A percentile compares a stretch with the other conserved stretches of the same genome.
Conservation (phyloP, 176 grass and related monocot species). For the Aegilops longissima region DNA sequence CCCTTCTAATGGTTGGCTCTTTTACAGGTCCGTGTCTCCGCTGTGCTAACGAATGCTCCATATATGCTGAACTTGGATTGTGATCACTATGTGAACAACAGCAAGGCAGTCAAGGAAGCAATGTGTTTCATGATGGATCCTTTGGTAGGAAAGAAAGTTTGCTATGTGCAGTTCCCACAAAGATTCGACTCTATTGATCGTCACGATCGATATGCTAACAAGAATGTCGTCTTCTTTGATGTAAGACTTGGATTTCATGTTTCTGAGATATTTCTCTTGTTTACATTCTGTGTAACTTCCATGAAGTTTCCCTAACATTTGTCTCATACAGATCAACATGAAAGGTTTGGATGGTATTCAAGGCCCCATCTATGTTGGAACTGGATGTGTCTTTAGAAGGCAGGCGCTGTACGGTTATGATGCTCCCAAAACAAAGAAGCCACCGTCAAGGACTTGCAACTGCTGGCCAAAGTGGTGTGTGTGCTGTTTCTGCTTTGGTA, state of each 20-base stretch:
- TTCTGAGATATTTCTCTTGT: neutral
- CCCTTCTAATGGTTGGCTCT: neutral
- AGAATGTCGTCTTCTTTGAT: conserved; percentile 98
- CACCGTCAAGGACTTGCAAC: conserved; percentile 19
- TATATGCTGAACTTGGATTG: conserved; percentile 98
- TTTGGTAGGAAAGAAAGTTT: conserved; percentile 72
- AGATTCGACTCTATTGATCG: conserved; percentile 92
- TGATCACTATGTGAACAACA: conserved; percentile 99
- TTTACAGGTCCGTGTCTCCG: conserved; percentile 84
- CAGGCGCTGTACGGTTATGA: conserved; percentile 93
- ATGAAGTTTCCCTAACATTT: neutral
- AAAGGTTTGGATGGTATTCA: conserved; percentile 98
- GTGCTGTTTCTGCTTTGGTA: conserved; percentile 55
- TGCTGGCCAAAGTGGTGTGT: conserved; percentile 22
- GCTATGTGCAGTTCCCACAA: conserved; percentile 96
- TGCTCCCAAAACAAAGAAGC: conserved; percentile 39
- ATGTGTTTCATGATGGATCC: conserved; percentile 99
- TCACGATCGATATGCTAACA: conserved; percentile 96
- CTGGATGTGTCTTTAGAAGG: conserved; percentile 90
- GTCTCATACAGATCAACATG: conserved; percentile 74
- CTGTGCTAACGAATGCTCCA: conserved; percentile 93
- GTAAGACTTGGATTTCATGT: conserved; percentile 45
- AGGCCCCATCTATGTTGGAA: conserved; percentile 88
- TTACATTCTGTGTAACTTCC: neutral
- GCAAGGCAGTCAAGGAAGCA: conserved; percentile 94